These are phyloP conservation scores for Cyclotella distinguenda DNA, from an alignment of 108 stramenopile species.

Conservation along the genomic window DNA sequence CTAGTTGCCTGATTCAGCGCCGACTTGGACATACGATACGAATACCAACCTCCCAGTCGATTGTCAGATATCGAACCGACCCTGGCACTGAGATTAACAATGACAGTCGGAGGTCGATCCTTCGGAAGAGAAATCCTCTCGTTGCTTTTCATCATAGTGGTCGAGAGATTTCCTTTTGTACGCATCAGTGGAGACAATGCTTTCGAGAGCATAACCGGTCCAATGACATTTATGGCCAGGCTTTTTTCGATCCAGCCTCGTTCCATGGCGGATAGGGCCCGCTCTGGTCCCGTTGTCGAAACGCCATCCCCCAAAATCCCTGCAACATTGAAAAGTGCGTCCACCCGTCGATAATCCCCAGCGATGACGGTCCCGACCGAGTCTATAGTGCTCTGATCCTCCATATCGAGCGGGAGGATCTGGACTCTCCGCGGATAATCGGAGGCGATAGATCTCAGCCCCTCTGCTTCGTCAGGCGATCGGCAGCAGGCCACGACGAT, in stretches of 20 bases:
- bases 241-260: slow-evolving; percentile 80
- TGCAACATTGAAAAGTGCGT: slow-evolving; percentile 76
- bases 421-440: slow-evolving; percentile 33
- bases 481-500: slow-evolving; percentile 76
- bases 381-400: slow-evolving; percentile 63
- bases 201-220: slow-evolving; percentile 74
- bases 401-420: slow-evolving; percentile 63
- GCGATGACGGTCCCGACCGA: slow-evolving; percentile 39
- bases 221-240: slow-evolving; percentile 71
- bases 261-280: slow-evolving; percentile 65
- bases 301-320: slow-evolving; percentile 76
- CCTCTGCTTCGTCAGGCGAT: slow-evolving; percentile 44
- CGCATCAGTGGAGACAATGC: slow-evolving; percentile 70
- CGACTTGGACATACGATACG: slow-evolving; percentile 86
- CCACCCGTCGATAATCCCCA: slow-evolving; percentile 55
- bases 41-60: slow-evolving; percentile 90
- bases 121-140: slow-evolving; percentile 12
- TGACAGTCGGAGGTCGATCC: slow-evolving; percentile 48
- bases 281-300: slow-evolving; percentile 78
- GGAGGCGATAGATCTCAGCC: slow-evolving; percentile 27
- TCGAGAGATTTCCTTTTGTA: slow-evolving; percentile 13
- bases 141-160: not conserved
- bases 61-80: slow-evolving; percentile 93
- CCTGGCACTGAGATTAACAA: slow-evolving; percentile 86
- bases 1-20: slow-evolving; percentile 87